A percentile compares a stretch with the other conserved stretches of the same genome.
These are phyloP conservation scores for Colletotrichum zoysiae DNA, from an alignment of 2,329 filamentous ascomycete species.

Conservation along the genomic window DNA sequence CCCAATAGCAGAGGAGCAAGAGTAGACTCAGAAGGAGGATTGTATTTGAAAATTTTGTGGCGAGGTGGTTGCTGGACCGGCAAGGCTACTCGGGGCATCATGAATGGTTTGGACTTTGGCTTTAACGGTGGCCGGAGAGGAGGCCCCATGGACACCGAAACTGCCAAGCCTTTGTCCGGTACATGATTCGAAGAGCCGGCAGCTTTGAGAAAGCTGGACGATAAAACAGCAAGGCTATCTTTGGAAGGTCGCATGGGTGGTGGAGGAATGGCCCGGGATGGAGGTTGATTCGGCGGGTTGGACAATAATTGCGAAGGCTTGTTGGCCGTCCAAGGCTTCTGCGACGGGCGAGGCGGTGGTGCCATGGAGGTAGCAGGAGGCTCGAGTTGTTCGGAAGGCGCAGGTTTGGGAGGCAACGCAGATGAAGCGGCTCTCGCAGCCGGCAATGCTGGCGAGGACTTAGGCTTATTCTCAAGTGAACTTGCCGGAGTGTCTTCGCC, in stretches of 20 bases:
- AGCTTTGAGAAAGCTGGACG: not conserved
- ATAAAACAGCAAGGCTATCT: not conserved
- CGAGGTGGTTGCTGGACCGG: constrained; percentile 6
- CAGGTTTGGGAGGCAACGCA: not conserved
- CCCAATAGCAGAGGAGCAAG: not conserved
- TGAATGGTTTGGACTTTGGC: constrained; percentile 33
- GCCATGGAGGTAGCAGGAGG: not conserved
- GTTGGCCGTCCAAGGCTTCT: not conserved
- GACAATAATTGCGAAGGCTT: not conserved
- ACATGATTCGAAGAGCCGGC: not conserved
- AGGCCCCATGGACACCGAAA: constrained; percentile 3
- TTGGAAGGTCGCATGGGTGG: not conserved
- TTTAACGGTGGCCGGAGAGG: constrained; percentile 14
- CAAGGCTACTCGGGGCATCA: constrained; percentile 28
- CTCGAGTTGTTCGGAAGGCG: not conserved
- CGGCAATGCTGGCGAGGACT: constrained; percentile 10
- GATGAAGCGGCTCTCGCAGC: constrained; percentile 4
- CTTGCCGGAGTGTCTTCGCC: not conserved
- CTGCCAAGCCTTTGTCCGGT: not conserved
- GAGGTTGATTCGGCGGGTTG: not conserved
- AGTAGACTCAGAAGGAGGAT: not conserved
- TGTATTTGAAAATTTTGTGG: constrained; percentile 15
- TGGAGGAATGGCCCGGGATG: not conserved
- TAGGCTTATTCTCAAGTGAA: constrained; percentile 19
- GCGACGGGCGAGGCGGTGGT: constrained; percentile 18